Evolutionary conservation across 2,329 filamentous ascomycete genomes (phyloP), one percentile per base, ranked within the genome.

Genomic region (Grosmannia huntii): DNA sequence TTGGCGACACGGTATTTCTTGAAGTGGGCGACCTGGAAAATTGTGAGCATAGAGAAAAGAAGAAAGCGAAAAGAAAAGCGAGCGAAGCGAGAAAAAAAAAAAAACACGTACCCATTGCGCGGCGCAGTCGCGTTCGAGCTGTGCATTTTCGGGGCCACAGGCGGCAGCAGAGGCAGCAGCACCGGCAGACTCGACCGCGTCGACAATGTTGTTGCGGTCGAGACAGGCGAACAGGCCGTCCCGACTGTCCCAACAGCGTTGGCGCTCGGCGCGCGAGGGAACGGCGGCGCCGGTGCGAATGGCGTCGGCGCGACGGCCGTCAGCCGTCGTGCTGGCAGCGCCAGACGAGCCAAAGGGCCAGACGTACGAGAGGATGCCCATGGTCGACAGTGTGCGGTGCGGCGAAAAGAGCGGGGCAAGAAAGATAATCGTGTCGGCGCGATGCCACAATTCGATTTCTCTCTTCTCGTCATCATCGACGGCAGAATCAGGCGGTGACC

Each of bases 1-100:
- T 99, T 94, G 73, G 95, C 92, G 41, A 97, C 89, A 66, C 94
- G 81, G 74, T 90, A 87, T 73, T 96, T 91, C 77, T 97, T 96
- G 75, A 99, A 99, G 73, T 99, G 97, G 73, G 90, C 90, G 61
- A 96, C 88, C 89, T 94, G 12, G 49, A 5, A 6, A 25, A 23
- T 12, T 16, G 16, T 11, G 21, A 46, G 44, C n/a, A 55, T 9
- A 16, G 14, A 28, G 12, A 28, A 50, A 31, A 41, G 27, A 53
- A 27, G 57, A 56, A 36, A 59, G 55, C n/a, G n/a, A n/a, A 25
- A 60, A 31, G 41, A 5, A 58, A 31, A 53, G 53, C 19, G 19
- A 28, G 12, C 31, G 50, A 41, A 50, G 33, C 51, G 25, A 58
- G 57, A 28, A 59, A 56, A 31, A 59, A 28, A 49, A 6, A 57